Evolutionary conservation across 345 rosid genomes (phyloP), one percentile per base, ranked within the genome.

Genomic region (Gossypium rotundifolium): DNA sequence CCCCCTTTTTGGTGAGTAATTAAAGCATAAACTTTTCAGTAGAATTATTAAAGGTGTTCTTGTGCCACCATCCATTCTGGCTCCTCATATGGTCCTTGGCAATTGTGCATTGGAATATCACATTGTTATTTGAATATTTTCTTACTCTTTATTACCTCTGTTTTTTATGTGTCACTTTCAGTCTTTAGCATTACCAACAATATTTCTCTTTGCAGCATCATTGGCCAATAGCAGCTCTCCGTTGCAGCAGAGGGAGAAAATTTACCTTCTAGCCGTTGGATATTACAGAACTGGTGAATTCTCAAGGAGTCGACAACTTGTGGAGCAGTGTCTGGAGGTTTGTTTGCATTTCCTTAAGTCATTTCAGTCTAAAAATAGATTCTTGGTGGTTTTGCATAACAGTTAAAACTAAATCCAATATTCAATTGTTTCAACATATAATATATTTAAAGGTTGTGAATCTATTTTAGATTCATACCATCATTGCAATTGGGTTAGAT

Each of bases 191-290:
- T 76, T 45, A 57, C 72, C 9, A 49, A 22, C 69, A 25, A 76
- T 20, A 16, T 67, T 64, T 10, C 68, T 57, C 22, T 65, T 72
- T 82, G 83, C 87, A 89, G 93, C 91, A 73, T 87, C 93, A 61
- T 79, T 89, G 54, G 85, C 76, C 69, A 87, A 74, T 73, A 83
- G 71, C 53, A 85, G 80, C 72, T 72, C 93, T 45, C 81, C 85
- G 69, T 75, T 88, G 80, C 82, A 85, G 40, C 85, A 83, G 20
- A 74, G 86, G 68, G 96, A 92, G 84, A 90, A 90, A 78, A 75
- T 90, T 74, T 92, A 92, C 86, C 97, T 92, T 78, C 85, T 92
- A 45, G 96, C 89, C 51, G 90, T 92, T 78, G 97, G 97, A 71
- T 84, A 84, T 83, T 92, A 81, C 74, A 81, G 96, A 79, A 84